Base-by-base conservation (phyloP, 2,329 filamentous ascomycete species). In the Claviceps arundinis region DNA sequence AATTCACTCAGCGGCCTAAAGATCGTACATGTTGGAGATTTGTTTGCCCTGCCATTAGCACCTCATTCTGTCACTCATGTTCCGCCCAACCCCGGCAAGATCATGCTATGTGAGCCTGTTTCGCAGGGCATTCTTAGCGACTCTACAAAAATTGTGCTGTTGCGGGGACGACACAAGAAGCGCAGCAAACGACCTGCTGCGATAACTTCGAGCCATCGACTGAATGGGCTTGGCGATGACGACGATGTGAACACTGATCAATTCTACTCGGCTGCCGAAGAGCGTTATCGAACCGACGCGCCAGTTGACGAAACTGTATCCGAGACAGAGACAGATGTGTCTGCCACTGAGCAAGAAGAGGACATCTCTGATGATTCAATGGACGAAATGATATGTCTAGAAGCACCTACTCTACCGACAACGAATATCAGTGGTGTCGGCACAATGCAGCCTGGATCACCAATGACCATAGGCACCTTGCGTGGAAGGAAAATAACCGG, bases 21-120 rank as follows among this genome's bases (percentile, higher is more conserved):
- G 54, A 77, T 98, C 17, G 81, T 97, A 13, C 93, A 96, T 61
- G 76, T 82, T 0, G 89, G 89, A 19, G 91, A 97, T 65, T 67
- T 91, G 49, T 83, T 86, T 56, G 77, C 79, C 9, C 72, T 98
- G 42, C 87, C 88, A 13, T 73, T 97, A 30, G 81, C 86, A 8
- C 80, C 89, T 2, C 89, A 96, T 67, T 85, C 89, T 13, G 84
- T 95, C 56, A 95, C 89, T 8, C 89, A 95, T 67, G 80, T 87
- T 17, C 82, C 87, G 24, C 80, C 89, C 14, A 87, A 88, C 43
- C 89, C 90, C 0, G 93, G 88, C 43, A 89, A 85, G 68, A 87
- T 97, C 55, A 82, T 87, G 47, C 81, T 94, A n/a, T 97, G 90
- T 64, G 93, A 98, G 65, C 93, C 93, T 8, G 89, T 97, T 16